Percentiles rank a stretch among this genome's conserved stretches.
Conservation (phyloP, 768 basidiomycete species). For the Xanthoconium stramineum region DNA sequence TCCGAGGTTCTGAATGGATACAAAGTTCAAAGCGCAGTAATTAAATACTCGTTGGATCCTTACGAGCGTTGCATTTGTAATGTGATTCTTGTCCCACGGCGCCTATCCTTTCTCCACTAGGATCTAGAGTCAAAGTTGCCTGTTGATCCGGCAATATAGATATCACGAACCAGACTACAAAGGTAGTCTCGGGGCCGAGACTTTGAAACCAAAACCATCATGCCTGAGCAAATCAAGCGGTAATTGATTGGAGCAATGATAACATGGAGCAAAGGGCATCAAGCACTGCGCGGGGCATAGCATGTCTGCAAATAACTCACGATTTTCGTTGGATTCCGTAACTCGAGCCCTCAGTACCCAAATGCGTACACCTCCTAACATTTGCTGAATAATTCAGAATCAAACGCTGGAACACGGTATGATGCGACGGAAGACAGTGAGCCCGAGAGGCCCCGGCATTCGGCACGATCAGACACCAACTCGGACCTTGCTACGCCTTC, state of each 20-base stretch:
- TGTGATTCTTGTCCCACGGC: not conserved
- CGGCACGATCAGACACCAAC: not conserved
- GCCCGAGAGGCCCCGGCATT: not conserved
- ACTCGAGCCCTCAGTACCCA: too few relatives aligned
- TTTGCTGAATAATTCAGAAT: not conserved
- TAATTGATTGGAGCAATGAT: not conserved
- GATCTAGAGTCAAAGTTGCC: not conserved
- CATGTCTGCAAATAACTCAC: not conserved
- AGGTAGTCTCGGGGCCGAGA: not conserved
- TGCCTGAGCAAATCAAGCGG: not conserved
- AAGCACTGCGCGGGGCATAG: too few relatives aligned
- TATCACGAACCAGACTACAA: not conserved
- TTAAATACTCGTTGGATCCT: not conserved
- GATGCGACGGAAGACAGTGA: not conserved
- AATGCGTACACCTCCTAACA: too few relatives aligned
- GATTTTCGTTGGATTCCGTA: not conserved
- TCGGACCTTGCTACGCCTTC: not conserved
- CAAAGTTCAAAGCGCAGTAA: not conserved
- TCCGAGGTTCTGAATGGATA: not conserved
- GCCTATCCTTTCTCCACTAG: not conserved
- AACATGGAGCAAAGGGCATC: not conserved
- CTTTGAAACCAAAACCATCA: not conserved
- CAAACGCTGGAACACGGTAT: not conserved
- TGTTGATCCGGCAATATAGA: not conserved
- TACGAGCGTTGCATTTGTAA: not conserved